Conservation (phyloP, 208 protist species). For the Crithidia expoeki region DNA sequence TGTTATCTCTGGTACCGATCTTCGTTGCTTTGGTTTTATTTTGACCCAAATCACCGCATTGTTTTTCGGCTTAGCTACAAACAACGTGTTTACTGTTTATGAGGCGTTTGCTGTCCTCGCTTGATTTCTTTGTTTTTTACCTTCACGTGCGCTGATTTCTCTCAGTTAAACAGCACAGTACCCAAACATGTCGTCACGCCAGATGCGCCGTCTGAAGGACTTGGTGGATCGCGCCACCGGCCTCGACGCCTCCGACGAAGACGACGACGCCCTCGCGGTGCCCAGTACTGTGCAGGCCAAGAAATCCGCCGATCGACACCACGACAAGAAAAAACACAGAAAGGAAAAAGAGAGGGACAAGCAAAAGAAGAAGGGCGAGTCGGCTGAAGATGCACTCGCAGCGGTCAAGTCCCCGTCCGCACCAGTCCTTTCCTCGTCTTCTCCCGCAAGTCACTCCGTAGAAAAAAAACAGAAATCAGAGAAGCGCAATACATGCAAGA, state of each 20-base stretch:
- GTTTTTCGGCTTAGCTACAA: no score
- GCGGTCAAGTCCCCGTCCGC: neutral
- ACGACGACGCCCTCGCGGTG: slow-evolving; percentile 25
- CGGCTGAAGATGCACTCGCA: neutral
- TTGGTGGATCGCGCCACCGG: slow-evolving; percentile 74
- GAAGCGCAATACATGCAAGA: neutral
- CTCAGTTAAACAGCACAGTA: neutral
- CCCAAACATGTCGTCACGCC: slow-evolving; percentile 74
- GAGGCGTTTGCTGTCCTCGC: no score
- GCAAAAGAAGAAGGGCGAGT: slow-evolving; percentile 1
- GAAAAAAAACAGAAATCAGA: neutral
- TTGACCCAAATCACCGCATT: no score
- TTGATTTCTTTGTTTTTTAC: neutral
- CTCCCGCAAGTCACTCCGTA: neutral
- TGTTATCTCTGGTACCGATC: no score
- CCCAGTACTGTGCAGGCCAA: slow-evolving; percentile 36
- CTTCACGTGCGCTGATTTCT: neutral
- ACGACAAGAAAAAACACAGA: slow-evolving; percentile 22
- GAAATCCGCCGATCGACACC: slow-evolving; percentile 18
- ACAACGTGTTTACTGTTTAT: no score
- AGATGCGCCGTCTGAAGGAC: slow-evolving; percentile 79
- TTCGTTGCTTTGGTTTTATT: no score
- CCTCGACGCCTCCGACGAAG: slow-evolving; percentile 47
- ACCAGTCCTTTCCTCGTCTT: neutral
- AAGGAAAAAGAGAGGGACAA: slow-evolving; percentile 11